Percentiles rank a stretch among this genome's conserved stretches.
These are phyloP conservation scores for Huntiella moniliformis DNA, from an alignment of 2,329 filamentous ascomycete species.

Conservation along the genomic window DNA sequence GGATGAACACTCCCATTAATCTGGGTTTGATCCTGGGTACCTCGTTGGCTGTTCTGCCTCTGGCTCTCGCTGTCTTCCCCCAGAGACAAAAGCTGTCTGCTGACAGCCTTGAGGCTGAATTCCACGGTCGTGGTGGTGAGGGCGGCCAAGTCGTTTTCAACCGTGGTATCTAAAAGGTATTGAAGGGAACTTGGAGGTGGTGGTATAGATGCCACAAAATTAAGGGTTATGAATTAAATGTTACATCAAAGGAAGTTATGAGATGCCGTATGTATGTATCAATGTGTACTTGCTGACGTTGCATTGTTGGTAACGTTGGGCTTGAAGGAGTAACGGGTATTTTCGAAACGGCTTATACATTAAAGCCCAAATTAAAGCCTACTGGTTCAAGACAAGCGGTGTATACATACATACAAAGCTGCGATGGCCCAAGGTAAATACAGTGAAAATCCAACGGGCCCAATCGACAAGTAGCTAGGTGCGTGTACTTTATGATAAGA, in stretches of 20 bases:
- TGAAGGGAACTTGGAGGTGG: neutral
- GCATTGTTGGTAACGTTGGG: too few relatives aligned
- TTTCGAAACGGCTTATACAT: too few relatives aligned
- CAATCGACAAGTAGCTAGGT: too few relatives aligned
- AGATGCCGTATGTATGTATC: neutral
- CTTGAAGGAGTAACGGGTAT: too few relatives aligned
- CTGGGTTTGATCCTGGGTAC: constrained; percentile 72
- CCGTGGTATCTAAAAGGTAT: constrained; percentile 52
- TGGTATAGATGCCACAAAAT: too few relatives aligned
- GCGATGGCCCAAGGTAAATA: too few relatives aligned
- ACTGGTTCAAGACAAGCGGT: too few relatives aligned
- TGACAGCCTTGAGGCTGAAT: constrained; percentile 63
- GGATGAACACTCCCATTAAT: constrained; percentile 60
- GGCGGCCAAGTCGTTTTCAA: constrained; percentile 88
- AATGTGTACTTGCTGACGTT: too few relatives aligned
- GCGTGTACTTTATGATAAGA: too few relatives aligned
- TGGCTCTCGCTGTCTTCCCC: constrained; percentile 82
- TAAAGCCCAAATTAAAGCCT: too few relatives aligned
- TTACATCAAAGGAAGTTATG: neutral
- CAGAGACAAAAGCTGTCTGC: constrained; percentile 71
- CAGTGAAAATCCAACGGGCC: too few relatives aligned
- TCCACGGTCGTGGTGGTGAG: constrained; percentile 61
- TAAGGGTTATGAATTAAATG: neutral
- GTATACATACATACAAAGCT: too few relatives aligned
- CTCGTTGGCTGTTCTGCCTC: constrained; percentile 70